Conservation (phyloP, 305 asterid genomes). For the Fraxinus paxiana region DNA sequence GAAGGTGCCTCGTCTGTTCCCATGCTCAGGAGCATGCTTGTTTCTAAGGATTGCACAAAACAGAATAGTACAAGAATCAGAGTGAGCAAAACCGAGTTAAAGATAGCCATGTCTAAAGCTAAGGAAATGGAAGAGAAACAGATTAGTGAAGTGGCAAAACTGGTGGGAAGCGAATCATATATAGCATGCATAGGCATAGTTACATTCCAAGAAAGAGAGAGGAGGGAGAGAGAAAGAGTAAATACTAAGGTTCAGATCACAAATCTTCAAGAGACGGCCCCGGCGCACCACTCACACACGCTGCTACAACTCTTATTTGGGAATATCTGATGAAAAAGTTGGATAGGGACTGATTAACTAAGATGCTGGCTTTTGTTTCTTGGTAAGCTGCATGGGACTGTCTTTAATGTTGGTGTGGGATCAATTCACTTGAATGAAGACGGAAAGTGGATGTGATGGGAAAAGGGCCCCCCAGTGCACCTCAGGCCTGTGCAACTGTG, state of each 20-base stretch:
- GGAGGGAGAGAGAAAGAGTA: neutral
- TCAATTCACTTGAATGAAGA: neutral
- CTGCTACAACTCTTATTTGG: constrained; percentile 3
- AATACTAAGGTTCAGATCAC: neutral
- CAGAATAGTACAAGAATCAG: constrained; percentile 12
- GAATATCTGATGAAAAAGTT: constrained; percentile 30
- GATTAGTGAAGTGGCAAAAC: neutral
- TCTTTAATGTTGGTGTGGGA: neutral
- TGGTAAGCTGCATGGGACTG: neutral
- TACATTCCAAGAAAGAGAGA: neutral
- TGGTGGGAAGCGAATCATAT: neutral
- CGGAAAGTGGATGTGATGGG: neutral
- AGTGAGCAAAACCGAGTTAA: neutral
- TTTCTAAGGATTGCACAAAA: constrained; percentile 24
- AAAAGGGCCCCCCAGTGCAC: neutral
- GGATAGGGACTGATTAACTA: constrained; percentile 21
- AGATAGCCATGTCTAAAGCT: constrained; percentile 16
- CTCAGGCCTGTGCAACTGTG: neutral
- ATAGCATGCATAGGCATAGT: neutral
- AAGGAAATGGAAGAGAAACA: neutral
- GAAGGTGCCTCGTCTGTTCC: constrained; percentile 1
- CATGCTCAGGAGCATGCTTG: constrained; percentile 27
- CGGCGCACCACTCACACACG: neutral
- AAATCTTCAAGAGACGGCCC: constrained; percentile 7
- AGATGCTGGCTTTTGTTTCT: constrained; percentile 28